A percentile compares a stretch with the other conserved stretches of the same genome.
These are phyloP conservation scores for Carallia pectinifolia DNA, from an alignment of 345 rosid species.

Conservation along the genomic window DNA sequence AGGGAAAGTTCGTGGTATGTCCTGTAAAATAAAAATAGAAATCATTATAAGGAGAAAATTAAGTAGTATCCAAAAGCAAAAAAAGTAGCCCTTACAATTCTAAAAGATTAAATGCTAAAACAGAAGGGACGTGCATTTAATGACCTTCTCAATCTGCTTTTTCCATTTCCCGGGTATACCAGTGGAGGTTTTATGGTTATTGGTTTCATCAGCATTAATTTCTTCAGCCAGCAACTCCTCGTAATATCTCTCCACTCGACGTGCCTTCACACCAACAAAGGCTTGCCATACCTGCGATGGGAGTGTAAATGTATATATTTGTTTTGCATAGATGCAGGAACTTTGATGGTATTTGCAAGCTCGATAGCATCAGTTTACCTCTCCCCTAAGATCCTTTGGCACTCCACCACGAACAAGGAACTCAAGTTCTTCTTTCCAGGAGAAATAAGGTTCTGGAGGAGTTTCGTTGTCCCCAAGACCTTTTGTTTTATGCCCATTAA, in stretches of 20 bases:
- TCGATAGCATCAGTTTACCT: conserved; percentile 46
- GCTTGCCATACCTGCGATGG: conserved; percentile 90
- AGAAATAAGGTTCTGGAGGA: conserved; percentile 44
- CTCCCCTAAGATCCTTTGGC: conserved; percentile 93
- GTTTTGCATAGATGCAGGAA: conserved; percentile 6
- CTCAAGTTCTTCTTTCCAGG: conserved; percentile 83
- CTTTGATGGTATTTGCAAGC: conserved; percentile 14
- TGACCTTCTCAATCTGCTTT: conserved; percentile 98
- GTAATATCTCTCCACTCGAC: conserved; percentile 75
- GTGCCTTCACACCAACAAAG: conserved; percentile 83
- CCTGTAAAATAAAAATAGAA: conserved; percentile 50
- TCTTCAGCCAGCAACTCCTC: conserved; percentile 69
- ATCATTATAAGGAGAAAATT: conserved; percentile 38
- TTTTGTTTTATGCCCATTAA: conserved; percentile 23
- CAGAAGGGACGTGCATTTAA: conserved; percentile 52
- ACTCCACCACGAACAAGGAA: conserved; percentile 91
- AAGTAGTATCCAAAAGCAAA: conserved; percentile 30
- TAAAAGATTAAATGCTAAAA: conserved; percentile 54
- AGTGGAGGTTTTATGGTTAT: conserved; percentile 35
- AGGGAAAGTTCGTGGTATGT: conserved; percentile 90
- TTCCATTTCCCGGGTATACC: conserved; percentile 57
- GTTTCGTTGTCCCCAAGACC: conserved; percentile 19
- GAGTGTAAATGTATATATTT: conserved; percentile 11
- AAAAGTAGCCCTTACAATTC: conserved; percentile 51
- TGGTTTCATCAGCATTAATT: conserved; percentile 41